These are phyloP conservation scores for Baudoinia panamericana DNA, from an alignment of 495 filamentous ascomycete genomes.

Conservation along the genomic window DNA sequence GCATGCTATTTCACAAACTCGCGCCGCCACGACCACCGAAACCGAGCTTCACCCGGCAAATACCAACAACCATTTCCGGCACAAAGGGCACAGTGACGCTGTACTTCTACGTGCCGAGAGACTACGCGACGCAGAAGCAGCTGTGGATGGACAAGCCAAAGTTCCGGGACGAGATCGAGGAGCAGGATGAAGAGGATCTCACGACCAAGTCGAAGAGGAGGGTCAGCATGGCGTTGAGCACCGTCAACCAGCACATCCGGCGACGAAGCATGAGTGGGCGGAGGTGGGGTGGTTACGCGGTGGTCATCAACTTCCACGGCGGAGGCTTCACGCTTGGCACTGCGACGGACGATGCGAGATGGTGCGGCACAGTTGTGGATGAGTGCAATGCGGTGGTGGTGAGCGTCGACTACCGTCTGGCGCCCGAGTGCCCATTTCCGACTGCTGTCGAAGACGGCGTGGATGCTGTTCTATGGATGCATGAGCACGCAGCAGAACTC, in stretches of 20 bases:
- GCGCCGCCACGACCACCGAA: conserved; percentile 52
- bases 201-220: conserved; percentile 1
- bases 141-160: conserved; percentile 25
- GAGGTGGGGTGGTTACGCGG: conserved; percentile 26
- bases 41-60: conserved; percentile 50
- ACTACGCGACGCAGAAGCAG: conserved; percentile 37
- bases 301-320: conserved; percentile 35
- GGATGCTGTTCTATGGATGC: conserved; percentile 31
- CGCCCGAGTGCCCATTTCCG: conserved; percentile 33
- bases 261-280: conserved; percentile 12
- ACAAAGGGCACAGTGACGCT: conserved; percentile 46
- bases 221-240: conserved; percentile 1
- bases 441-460: conserved; percentile 36
- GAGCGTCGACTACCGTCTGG: conserved; percentile 32
- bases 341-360: conserved; percentile 32
- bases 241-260: neutral
- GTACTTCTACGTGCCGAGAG: conserved; percentile 65
- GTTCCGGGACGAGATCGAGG: neutral
- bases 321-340: conserved; percentile 33
- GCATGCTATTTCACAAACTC: conserved; percentile 64
- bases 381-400: conserved; percentile 31
- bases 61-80: conserved; percentile 47
- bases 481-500: conserved; percentile 32
- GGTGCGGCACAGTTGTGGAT: conserved; percentile 28
- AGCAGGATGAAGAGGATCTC: conserved; percentile 6